Percentiles rank a stretch among this genome's conserved stretches.
These are phyloP conservation scores for Diplodia scrobiculata DNA, from an alignment of 2,329 filamentous ascomycete genomes.

Conservation along the genomic window DNA sequence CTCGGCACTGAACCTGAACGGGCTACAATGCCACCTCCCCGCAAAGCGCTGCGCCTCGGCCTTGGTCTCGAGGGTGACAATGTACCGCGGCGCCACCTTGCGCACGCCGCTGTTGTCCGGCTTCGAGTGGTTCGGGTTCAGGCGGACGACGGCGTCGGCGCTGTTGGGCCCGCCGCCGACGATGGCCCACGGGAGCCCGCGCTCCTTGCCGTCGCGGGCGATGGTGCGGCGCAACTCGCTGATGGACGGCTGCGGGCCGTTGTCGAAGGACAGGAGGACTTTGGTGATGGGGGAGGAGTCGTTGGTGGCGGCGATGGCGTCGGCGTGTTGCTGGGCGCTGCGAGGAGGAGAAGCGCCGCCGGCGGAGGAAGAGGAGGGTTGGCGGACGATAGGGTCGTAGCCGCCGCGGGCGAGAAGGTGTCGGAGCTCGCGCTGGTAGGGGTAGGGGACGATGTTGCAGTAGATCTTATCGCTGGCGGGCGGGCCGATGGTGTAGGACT, in stretches of 20 bases:
- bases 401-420: conserved; percentile 26
- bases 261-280: conserved; percentile 39
- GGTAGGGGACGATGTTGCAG: conserved; percentile 35
- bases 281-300: neutral
- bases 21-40: conserved; percentile 55
- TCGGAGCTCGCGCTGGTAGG: conserved; percentile 27
- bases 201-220: conserved; percentile 37
- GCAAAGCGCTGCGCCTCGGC: conserved; percentile 58
- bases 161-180: conserved; percentile 34
- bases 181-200: conserved; percentile 42
- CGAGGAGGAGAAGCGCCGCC: no score
- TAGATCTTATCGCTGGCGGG: conserved; percentile 34
- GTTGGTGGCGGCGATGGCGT: neutral
- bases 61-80: conserved; percentile 60
- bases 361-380: no score
- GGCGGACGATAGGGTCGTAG: conserved; percentile 3
- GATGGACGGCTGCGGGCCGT: conserved; percentile 41
- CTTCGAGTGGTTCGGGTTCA: neutral
- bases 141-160: conserved; percentile 32
- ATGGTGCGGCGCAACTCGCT: conserved; percentile 39
- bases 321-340: neutral
- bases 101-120: conserved; percentile 37
- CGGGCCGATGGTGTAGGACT: conserved; percentile 16
- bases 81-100: conserved; percentile 51
- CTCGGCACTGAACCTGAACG: neutral